Base-by-base conservation (phyloP, 2,329 filamentous ascomycete species). In the Penicillium paneum region DNA sequence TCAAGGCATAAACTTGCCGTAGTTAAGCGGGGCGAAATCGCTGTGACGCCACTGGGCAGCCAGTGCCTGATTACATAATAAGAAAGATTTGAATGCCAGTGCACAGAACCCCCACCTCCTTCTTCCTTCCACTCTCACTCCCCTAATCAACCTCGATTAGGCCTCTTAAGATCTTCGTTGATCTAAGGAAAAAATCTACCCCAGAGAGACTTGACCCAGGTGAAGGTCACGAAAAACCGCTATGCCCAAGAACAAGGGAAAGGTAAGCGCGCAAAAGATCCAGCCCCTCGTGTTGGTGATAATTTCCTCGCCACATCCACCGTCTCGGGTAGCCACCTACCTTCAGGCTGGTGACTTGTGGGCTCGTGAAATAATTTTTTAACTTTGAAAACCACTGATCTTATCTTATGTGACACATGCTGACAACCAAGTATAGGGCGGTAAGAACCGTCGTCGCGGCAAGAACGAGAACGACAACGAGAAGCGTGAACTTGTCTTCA, bases 231-330 rank as follows among this genome's bases (percentile, higher is more conserved):
- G 49, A 55, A 52, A 59, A 58, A 62, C 67, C 77, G 86, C 78
- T 60, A 97, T 97, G 92, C 92, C 92, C 72, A 97, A 97, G 90
- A 97, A 97, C 78, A 97, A 97, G 87, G 92, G 92, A 92, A 97
- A 96, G 81, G 91, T 96, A 82, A 74, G 83, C 71, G 56, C 58
- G 55, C 56, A 61, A 55, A 63, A 64, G 66, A 58, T 62, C 56
- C 52, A 62, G 41, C 65, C 64, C 63, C 63, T 62, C 58, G 52
- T 60, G 35, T 56, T 61, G 28, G 29, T 54, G 56, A 51, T 38
- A 60, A 63, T 63, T 56, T 64, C 55, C 48, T 58, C 57, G 58
- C 60, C 47, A 49, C 58, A 49, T 55, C 60, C 60, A 60, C 53
- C 42, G 43, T 52, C 48, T 47, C 35, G 43, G 26, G 47, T 42